Base-by-base conservation (phyloP, 495 filamentous ascomycete genomes). In the Talaromyces adpressus region DNA sequence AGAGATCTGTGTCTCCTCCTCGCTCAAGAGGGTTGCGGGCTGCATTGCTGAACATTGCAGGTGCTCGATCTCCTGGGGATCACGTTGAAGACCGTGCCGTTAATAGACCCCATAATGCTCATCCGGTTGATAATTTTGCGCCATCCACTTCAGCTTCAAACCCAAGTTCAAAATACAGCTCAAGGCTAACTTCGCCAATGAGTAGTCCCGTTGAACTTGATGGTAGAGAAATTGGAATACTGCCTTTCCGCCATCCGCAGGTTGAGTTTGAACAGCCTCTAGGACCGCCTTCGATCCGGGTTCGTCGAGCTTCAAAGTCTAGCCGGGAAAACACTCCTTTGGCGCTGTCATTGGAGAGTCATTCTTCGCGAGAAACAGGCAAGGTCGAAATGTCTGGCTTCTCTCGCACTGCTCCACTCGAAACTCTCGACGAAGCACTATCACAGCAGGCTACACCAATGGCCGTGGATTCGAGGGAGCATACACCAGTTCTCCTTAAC, bases 1-100 rank as follows among this genome's bases (percentile, higher is more conserved):
- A 71, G 25, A 77, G 77, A 11, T 79, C 79, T n/a, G 69, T 71
- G 6, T 81, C 77, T 27, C 78, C 76, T 34, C 77, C 76, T 14
- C 64, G 73, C 60, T 71, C 73, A 2, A 71, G 70, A 45, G 75
- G 70, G 14, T 65, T 80, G 39, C 69, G 71, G 12, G 71, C 73
- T 51, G 75, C 75, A 23, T 72, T 80, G 20, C 67, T 71, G 51
- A 69, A 75, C 30, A 72, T 73, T 66, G 71, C 72, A 47, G 41
- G 64, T 11, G 68, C 67, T 29, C 57, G 58, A 6, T 49, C 59
- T 12, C 58, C 58, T n/a, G 34, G 47, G 5, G 58, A 62, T 16
- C 59, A 30, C 8, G 22, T 5, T 14, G 59, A 65, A 4, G 51
- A 49, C 11, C 49, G 27, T 20, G 32, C 27, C 36, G 16, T 25